phyloP scores from a whole-genome alignment of 768 basidiomycete species.

The Amanita subjunquillea region DNA sequence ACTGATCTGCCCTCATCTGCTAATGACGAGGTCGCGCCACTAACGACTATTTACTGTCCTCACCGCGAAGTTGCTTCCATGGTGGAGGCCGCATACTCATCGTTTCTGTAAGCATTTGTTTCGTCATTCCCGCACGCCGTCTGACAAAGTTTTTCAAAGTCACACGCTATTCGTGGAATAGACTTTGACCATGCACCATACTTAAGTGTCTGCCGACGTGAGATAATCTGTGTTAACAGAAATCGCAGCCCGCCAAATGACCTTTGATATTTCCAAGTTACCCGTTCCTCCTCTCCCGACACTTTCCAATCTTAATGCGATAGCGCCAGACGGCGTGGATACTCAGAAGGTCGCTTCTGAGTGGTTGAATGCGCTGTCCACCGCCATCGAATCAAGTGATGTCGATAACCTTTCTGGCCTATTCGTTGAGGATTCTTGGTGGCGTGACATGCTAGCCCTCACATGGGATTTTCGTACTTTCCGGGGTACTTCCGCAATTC shows the following conservation, averaged over 20 bases:
- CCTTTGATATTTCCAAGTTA: neutral
- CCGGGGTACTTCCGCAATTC: constrained; percentile 43
- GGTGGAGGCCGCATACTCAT: too few species aligned
- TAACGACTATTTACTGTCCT: too few species aligned
- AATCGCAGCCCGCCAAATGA: neutral
- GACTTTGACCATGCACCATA: too few species aligned
- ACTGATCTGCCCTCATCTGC: too few species aligned
- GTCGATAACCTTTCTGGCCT: constrained; percentile 10
- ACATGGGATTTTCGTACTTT: constrained; percentile 33
- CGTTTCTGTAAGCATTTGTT: too few species aligned
- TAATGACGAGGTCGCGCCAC: too few species aligned
- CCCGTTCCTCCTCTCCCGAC: constrained; percentile 18
- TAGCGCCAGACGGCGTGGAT: constrained; percentile 14
- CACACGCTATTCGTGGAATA: too few species aligned
- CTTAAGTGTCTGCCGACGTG: too few species aligned
- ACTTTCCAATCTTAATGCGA: constrained; percentile 15
- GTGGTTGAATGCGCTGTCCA: constrained; percentile 18
- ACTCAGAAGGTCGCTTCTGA: constrained; percentile 15
- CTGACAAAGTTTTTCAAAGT: too few species aligned
- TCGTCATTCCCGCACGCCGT: too few species aligned
- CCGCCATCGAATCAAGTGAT: constrained; percentile 7
- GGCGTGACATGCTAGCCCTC: constrained; percentile 42
- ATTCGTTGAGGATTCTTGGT: constrained; percentile 22
- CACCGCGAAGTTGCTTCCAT: too few species aligned
- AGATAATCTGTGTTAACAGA: neutral